phyloP scores from a whole-genome alignment of 805 yeast genomes.

The Nakazawaea holstii region DNA sequence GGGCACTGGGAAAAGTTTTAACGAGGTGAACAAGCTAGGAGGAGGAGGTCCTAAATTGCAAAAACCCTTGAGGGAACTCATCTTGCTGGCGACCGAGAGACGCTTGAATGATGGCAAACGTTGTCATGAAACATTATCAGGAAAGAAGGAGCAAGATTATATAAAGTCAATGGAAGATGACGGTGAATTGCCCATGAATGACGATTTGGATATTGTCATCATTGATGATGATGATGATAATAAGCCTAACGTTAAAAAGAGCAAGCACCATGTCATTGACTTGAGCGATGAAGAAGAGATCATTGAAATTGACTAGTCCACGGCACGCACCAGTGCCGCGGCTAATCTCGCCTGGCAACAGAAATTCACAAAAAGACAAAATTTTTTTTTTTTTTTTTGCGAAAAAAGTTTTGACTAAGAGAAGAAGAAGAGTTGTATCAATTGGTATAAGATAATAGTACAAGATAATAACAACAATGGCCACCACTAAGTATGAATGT shows the following conservation, averaged over 20 bases:
- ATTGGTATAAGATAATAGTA: no score
- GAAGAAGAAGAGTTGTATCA: neutral
- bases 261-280: neutral
- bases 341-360: neutral
- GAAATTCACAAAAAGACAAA: no score
- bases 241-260: neutral
- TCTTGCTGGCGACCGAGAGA: slow-evolving; percentile 58
- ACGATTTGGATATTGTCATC: slow-evolving; percentile 36
- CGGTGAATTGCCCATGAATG: slow-evolving; percentile 30
- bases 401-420: neutral
- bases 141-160: slow-evolving; percentile 17
- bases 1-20: slow-evolving; percentile 32
- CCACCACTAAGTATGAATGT: slow-evolving; percentile 22
- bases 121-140: slow-evolving; percentile 28
- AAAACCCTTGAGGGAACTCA: slow-evolving; percentile 33
- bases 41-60: slow-evolving; percentile 7
- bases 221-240: slow-evolving; percentile 16
- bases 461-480: neutral
- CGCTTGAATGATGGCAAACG: slow-evolving; percentile 47
- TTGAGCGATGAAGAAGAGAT: slow-evolving; percentile 1
- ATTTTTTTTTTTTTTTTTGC: no score
- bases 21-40: slow-evolving; percentile 31
- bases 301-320: neutral
- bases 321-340: no score
- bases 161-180: slow-evolving; percentile 22